Conservation (phyloP, 1,284 basidiomycete species). For the Termitomyces sp. region DNA sequence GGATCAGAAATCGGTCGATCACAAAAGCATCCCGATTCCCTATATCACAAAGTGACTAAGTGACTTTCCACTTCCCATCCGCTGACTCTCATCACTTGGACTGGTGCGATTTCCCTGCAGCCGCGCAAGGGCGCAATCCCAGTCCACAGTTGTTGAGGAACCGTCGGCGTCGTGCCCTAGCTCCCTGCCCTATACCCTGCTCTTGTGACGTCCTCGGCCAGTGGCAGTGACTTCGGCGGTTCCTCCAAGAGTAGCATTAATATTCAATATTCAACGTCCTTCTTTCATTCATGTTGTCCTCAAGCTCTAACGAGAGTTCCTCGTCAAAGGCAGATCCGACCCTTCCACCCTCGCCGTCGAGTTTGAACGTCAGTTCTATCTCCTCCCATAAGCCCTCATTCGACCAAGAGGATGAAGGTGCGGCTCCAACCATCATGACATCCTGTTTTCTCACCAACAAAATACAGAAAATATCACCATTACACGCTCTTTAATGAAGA, state of each 20-base stretch:
- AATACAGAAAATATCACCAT: constrained; percentile 63
- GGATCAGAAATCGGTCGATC: no score
- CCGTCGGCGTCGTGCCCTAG: constrained; percentile 43
- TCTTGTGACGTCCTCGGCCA: constrained; percentile 35
- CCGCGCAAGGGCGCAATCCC: constrained; percentile 13
- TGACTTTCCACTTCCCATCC: constrained; percentile 1
- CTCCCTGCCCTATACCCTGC: constrained; percentile 38
- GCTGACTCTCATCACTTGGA: constrained; percentile 15
- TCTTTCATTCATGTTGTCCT: constrained; percentile 38
- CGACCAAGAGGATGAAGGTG: constrained; percentile 57
- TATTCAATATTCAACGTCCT: constrained; percentile 23
- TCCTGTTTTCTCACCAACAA: constrained; percentile 6
- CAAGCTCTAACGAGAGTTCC: constrained; percentile 35
- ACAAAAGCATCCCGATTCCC: no score
- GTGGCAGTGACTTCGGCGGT: constrained; percentile 47
- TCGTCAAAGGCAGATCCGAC: constrained; percentile 33
- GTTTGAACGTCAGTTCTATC: constrained; percentile 34
- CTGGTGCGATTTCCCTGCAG: constrained; percentile 13
- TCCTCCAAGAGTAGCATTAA: constrained; percentile 35
- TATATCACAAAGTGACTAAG: constrained; percentile 1
- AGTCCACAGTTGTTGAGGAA: constrained; percentile 29
- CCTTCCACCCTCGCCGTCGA: constrained; percentile 40
- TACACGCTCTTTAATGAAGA: constrained; percentile 42
- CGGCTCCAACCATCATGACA: neutral
- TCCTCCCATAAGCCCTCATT: constrained; percentile 54